Base-by-base conservation (phyloP, 805 yeast genomes). In the Pichia sporocuriosa region DNA sequence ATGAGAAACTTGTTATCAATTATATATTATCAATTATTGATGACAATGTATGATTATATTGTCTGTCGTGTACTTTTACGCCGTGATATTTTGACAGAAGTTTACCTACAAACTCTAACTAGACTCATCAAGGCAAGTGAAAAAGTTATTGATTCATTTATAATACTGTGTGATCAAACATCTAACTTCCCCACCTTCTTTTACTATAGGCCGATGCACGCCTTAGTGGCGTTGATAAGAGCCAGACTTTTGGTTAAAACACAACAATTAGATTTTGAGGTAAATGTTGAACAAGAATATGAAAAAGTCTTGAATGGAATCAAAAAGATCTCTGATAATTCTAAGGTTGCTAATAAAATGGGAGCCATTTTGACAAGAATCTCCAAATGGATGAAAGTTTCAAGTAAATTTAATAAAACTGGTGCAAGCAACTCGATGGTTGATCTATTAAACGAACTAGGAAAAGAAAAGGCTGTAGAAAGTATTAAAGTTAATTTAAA, bases 341-440 rank as follows among this genome's bases (percentile, higher is more conserved):
- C 61, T 32, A 53, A 60, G 31, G 68, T 64, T 22, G 66, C 65
- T 0, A 37, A 40, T 17, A 62, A 58, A 45, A 64, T 64, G 68
- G 43, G 56, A 4, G 55, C 57, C 35, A 63, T 64, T 7, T 48
- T 64, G 36, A 52, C 62, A 8, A 52, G 66, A 32, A 57, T 64
- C n/a, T 56, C 62, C 15, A 62, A 59, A 47, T 64, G 68, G 68
- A 63, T 64, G 68, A 58, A 59, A 29, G 63, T 62, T 16, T 61
- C 67, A 13, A 56, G 54, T 39, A 56, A 54, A 26, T 62, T 66
- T 48, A 62, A 73, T 45, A 69, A 65, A 24, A 57, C 56, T 40
- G 80, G 81, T 15, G 80, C 77, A 32, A 62, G 68, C n/a, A 70
- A 71, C 45, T 79, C 81, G 12, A 73, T 75, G 62, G 62, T 76